Conservation (phyloP, 148 eudicot genomes). For the Heliosperma pusillum region DNA sequence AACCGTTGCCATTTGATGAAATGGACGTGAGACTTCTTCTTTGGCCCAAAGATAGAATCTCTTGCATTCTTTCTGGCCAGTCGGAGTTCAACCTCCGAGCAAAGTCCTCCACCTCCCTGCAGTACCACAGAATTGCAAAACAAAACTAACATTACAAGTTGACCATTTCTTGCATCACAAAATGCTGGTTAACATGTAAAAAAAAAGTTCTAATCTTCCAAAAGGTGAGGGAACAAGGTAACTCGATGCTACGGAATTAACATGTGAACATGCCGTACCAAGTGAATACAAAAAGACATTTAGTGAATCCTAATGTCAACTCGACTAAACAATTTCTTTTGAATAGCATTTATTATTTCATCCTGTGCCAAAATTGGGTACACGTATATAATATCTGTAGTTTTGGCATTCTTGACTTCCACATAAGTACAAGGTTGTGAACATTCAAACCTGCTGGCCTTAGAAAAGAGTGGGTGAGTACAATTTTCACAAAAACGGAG, state of each 20-base stretch:
- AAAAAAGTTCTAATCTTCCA: background rate
- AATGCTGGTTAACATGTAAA: background rate
- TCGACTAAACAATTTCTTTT: background rate
- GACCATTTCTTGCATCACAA: background rate
- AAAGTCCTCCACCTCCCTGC: constrained; percentile 87
- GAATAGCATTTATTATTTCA: background rate
- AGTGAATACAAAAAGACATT: background rate
- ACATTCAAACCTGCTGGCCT: background rate
- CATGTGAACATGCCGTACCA: background rate
- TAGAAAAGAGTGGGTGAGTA: background rate
- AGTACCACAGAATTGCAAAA: constrained; percentile 12
- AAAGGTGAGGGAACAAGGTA: no score
- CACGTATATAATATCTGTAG: background rate
- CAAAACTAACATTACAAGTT: background rate
- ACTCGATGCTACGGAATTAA: background rate
- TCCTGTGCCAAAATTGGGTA: background rate
- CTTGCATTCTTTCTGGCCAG: constrained; percentile 84
- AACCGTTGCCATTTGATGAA: constrained; percentile 39
- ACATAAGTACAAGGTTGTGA: background rate
- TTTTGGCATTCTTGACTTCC: background rate
- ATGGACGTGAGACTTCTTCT: constrained; percentile 43
- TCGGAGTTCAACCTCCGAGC: constrained; percentile 75
- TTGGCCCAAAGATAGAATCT: constrained; percentile 50
- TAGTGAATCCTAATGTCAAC: background rate
- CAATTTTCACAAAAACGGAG: background rate